Evolutionary conservation across 495 filamentous ascomycete species (phyloP), one percentile per base, ranked within the genome.

Genomic region (Thermothielavioides terrestris): DNA sequence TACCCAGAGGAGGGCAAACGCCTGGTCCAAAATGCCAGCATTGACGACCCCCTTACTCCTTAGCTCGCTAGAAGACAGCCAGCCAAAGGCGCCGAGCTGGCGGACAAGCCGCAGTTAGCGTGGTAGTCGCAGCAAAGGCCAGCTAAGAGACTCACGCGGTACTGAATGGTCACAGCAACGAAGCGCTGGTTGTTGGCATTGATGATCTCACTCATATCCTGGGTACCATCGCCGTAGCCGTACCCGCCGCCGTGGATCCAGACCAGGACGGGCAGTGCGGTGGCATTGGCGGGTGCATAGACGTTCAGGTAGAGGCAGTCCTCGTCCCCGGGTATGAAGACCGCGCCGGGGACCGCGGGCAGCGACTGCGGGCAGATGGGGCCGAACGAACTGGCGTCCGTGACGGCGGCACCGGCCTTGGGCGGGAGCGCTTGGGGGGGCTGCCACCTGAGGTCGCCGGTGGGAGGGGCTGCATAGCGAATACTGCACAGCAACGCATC

Each of bases 1-100:
- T 9, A 89, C 76, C 87, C 87, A 92, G 28, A 84, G 64, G 28
- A 90, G 67, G 12, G 82, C 84, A 53, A 85, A 70, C 7, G 76
- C 70, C 55, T 86, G 81, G 57, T 91, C 87, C 7, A 62, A 57
- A 6, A 62, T 49, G 25, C 61, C 61, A 28, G 61, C 61, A 15
- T 64, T 64, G 46, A 62, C 61, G 4, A 48, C 59, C 14, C 61
- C 61, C 23, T 42, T 54, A 0, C 52, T 34, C 32, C 50, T 55
- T 38, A 62, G 54, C 43, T 60, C 57, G 11, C 42, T 12, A 8
- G 62, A 65, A 8, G 60, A 40, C 25, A 62, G 50, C 45, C 50
- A 62, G 25, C 62, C 61, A 48, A 64, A 64, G 14, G 61, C 61
- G n/a, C 61, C 61, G 9, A 64, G 39, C 49, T 58, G 22, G 18